These are phyloP conservation scores for Phytopythium mirpurense DNA, from an alignment of 352 stramenopile species.

Conservation along the genomic window DNA sequence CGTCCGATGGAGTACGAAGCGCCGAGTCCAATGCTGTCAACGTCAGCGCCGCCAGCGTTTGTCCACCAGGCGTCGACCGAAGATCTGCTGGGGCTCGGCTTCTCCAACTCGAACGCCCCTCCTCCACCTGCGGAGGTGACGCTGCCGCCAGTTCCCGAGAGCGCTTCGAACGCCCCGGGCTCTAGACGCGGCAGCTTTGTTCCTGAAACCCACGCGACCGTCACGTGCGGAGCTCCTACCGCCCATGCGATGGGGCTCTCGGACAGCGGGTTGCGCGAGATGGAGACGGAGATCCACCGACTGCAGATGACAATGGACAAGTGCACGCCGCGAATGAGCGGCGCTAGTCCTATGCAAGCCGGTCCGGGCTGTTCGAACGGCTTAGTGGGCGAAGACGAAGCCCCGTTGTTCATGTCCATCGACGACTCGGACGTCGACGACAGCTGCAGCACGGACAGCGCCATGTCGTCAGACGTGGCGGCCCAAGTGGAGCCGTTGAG, in stretches of 20 bases:
- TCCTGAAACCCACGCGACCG: conserved; percentile 58
- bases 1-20: conserved; percentile 5
- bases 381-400: conserved; percentile 1
- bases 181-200: conserved; percentile 11
- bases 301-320: conserved; percentile 61
- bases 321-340: conserved; percentile 34
- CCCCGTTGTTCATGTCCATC: conserved; percentile 1
- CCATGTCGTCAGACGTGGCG: conserved; percentile 13
- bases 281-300: conserved; percentile 76
- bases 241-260: conserved; percentile 75
- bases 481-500: conserved; percentile 11
- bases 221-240: conserved; percentile 79
- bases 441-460: conserved; percentile 15
- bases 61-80: conserved; percentile 36
- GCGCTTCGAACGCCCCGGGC: conserved; percentile 3
- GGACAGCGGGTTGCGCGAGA: conserved; percentile 72
- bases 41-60: conserved; percentile 8
- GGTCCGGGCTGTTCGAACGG: not conserved
- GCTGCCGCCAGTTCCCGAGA: conserved; percentile 14
- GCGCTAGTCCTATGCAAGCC: not conserved
- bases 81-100: conserved; percentile 46
- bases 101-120: conserved; percentile 7
- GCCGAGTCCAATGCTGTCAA: not conserved
- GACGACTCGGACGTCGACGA: conserved; percentile 20
- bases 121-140: conserved; percentile 1